A percentile compares a stretch with the other conserved stretches of the same genome.
These are phyloP conservation scores for Neonectria ditissima DNA, from an alignment of 2,329 filamentous ascomycete species.

Conservation along the genomic window DNA sequence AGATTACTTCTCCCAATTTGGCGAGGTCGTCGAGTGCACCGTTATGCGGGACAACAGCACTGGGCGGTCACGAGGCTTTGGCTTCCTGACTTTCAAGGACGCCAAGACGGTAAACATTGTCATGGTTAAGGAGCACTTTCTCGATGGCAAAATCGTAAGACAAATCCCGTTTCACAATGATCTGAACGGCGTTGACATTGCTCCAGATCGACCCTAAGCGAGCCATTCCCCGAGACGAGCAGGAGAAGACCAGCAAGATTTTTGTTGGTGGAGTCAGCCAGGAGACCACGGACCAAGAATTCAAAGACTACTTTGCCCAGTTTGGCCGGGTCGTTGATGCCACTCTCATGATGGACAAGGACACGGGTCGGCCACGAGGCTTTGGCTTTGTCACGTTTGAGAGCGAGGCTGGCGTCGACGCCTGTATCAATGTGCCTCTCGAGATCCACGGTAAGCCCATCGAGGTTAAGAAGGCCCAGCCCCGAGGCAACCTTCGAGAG, in stretches of 20 bases:
- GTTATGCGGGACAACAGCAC: conserved; percentile 99
- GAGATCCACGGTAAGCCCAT: conserved; percentile 97
- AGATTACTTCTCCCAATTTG: conserved; percentile 97
- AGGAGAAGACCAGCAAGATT: conserved; percentile 98
- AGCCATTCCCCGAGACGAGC: conserved; percentile 95
- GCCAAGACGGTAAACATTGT: conserved; percentile 98
- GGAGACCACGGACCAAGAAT: conserved; percentile 95
- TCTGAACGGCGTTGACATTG: conserved; percentile 36
- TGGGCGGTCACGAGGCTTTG: conserved; percentile 93
- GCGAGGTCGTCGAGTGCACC: conserved; percentile 96
- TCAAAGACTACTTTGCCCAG: conserved; percentile 95
- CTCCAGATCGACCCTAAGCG: conserved; percentile 94
- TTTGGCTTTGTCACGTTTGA: conserved; percentile 99
- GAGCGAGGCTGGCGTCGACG: conserved; percentile 93
- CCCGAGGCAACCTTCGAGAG: conserved; percentile 91
- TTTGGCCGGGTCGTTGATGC: conserved; percentile 97
- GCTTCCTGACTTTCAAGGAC: conserved; percentile 97
- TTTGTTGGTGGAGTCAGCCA: conserved; percentile 98
- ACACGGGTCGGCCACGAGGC: conserved; percentile 94
- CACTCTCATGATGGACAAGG: conserved; percentile 99
- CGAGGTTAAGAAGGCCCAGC: conserved; percentile 98
- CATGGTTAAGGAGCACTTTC: conserved; percentile 99
- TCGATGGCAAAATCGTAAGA: conserved; percentile 97
- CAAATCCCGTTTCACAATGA: background rate
- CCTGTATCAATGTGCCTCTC: conserved; percentile 84